Evolutionary conservation across 129 eudicot species (phyloP).

Genomic region (Flaveria trinervia): DNA sequence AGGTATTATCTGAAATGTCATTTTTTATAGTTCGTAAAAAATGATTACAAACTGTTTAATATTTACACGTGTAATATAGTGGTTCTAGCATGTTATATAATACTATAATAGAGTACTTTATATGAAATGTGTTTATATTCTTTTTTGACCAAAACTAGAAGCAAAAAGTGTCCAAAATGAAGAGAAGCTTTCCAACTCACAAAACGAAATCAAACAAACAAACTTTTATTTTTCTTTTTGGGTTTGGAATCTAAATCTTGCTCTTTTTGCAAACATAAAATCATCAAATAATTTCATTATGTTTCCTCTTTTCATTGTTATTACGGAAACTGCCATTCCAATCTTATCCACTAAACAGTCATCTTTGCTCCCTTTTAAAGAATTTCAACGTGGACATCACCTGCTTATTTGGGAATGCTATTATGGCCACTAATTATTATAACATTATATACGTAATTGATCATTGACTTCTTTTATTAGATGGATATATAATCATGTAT

Average conservation of each 20-base stretch:
- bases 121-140: neutral
- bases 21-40: too few species aligned
- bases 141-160: constrained; percentile 16
- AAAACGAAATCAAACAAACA: constrained; percentile 48
- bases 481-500: too few species aligned
- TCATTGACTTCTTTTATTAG: too few species aligned
- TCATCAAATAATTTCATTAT: constrained; percentile 39
- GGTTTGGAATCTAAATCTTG: constrained; percentile 37
- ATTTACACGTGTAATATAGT: too few species aligned
- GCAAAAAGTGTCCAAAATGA: constrained; percentile 29
- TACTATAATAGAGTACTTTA: neutral
- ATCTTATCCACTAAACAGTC: constrained; percentile 52
- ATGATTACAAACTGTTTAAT: too few species aligned
- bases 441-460: neutral
- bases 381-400: constrained; percentile 43
- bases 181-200: constrained; percentile 47
- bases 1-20: too few species aligned
- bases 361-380: constrained; percentile 6
- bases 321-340: constrained; percentile 39
- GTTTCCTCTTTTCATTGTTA: constrained; percentile 32
- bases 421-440: constrained; percentile 2
- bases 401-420: constrained; percentile 39
- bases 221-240: constrained; percentile 36
- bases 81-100: too few species aligned
- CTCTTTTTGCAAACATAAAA: constrained; percentile 49